Evolutionary conservation across 2,329 filamentous ascomycete species (phyloP).

Genomic region (Fusarium hostae): DNA sequence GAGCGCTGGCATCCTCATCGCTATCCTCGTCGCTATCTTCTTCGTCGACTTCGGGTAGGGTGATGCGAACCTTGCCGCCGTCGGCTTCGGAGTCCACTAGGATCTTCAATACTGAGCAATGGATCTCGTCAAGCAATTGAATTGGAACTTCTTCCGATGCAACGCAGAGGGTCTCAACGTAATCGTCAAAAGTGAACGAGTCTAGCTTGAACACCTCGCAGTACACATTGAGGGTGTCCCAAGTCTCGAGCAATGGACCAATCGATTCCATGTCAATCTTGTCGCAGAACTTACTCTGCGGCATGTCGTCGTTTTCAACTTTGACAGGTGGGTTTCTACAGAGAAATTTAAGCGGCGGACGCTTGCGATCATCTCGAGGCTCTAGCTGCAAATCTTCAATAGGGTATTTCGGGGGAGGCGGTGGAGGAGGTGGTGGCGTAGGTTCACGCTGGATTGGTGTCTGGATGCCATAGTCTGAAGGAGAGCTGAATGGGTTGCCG

Average conservation of each 20-base stretch:
- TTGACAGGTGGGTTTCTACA: constrained; percentile 71
- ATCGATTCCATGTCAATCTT: constrained; percentile 85
- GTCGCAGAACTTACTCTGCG: constrained; percentile 27
- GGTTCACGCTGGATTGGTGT: constrained; percentile 47
- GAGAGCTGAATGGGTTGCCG: constrained; percentile 61
- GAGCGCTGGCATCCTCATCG: constrained; percentile 63
- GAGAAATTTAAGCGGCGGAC: constrained; percentile 82
- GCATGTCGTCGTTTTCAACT: constrained; percentile 50
- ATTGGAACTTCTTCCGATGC: constrained; percentile 79
- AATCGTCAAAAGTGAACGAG: constrained; percentile 98
- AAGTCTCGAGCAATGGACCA: constrained; percentile 87
- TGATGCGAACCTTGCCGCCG: constrained; percentile 82
- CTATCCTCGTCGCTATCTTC: constrained; percentile 74
- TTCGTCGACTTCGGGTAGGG: constrained; percentile 78
- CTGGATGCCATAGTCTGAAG: constrained; percentile 54
- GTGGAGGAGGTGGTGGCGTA: constrained; percentile 70
- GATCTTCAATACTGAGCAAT: constrained; percentile 90
- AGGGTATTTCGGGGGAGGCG: constrained; percentile 88
- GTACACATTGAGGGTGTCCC: constrained; percentile 98
- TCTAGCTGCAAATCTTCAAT: constrained; percentile 92
- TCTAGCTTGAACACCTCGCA: constrained; percentile 94
- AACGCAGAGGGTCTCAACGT: constrained; percentile 85
- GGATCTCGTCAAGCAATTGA: constrained; percentile 88
- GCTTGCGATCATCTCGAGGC: constrained; percentile 71
- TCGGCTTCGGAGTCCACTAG: constrained; percentile 80